These are phyloP conservation scores for Hygrophorus pudorinus DNA, from an alignment of 768 basidiomycete species.

Conservation along the genomic window DNA sequence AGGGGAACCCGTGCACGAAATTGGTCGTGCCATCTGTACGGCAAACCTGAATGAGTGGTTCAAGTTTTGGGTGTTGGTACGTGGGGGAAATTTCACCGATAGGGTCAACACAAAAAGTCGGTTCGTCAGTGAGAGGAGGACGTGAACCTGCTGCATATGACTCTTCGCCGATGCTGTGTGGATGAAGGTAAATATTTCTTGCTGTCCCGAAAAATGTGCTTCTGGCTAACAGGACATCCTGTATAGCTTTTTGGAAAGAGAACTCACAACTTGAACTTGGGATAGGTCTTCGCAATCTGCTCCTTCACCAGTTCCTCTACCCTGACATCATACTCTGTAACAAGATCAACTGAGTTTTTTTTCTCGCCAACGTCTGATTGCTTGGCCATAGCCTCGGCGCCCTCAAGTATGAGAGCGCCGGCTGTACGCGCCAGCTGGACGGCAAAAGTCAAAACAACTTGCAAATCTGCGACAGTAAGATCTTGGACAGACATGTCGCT, in stretches of 20 bases:
- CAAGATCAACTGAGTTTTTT: slow-evolving; percentile 90
- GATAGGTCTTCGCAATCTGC: slow-evolving; percentile 57
- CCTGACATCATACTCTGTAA: slow-evolving; percentile 88
- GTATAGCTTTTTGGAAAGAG: neutral
- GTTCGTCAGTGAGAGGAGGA: slow-evolving; percentile 68
- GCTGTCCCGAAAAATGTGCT: too few relatives aligned
- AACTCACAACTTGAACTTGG: slow-evolving; percentile 75
- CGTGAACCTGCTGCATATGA: slow-evolving; percentile 71
- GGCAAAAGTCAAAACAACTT: slow-evolving; percentile 58
- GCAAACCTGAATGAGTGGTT: neutral
- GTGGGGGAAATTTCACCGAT: slow-evolving; percentile 45
- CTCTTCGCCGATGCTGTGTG: slow-evolving; percentile 83
- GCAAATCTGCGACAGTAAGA: slow-evolving; percentile 40
- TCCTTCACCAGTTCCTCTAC: slow-evolving; percentile 80
- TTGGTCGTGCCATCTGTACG: slow-evolving; percentile 80
- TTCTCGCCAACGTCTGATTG: slow-evolving; percentile 52
- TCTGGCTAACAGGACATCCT: too few relatives aligned
- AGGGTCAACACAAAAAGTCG: slow-evolving; percentile 95
- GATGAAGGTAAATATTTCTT: neutral
- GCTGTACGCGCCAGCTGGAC: slow-evolving; percentile 63
- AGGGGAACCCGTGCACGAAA: slow-evolving; percentile 79
- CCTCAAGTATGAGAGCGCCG: slow-evolving; percentile 66
- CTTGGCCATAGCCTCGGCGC: slow-evolving; percentile 62
- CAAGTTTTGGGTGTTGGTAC: neutral
- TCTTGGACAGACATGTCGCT: slow-evolving; percentile 25